These are phyloP conservation scores for Pythium graminicola DNA, from an alignment of 352 stramenopile species.

Conservation along the genomic window DNA sequence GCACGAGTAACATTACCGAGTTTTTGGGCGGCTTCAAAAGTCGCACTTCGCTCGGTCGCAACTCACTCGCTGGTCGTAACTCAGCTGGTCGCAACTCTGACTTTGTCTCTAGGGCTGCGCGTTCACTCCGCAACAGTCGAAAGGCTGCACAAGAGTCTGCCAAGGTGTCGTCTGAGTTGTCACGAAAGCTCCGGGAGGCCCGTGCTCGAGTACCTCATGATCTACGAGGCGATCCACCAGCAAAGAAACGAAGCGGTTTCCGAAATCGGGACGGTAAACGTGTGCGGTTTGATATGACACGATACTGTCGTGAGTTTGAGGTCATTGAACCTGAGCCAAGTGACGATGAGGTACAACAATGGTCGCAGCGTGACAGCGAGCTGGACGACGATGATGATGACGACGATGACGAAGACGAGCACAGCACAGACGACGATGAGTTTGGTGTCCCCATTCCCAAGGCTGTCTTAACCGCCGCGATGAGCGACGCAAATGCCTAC, in stretches of 20 bases:
- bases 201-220: conserved; percentile 25
- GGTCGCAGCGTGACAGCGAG: conserved; percentile 24
- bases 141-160: conserved; percentile 19
- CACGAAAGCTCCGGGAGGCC: conserved; percentile 27
- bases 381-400: conserved; percentile 22
- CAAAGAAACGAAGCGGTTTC: conserved; percentile 21
- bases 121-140: conserved; percentile 23
- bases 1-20: conserved; percentile 26
- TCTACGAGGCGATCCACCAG: conserved; percentile 17
- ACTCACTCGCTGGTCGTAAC: conserved; percentile 18
- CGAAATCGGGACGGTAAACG: conserved; percentile 12
- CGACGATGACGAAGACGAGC: conserved; percentile 12
- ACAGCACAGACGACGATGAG: conserved; percentile 10
- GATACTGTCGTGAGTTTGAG: conserved; percentile 30
- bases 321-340: conserved; percentile 20
- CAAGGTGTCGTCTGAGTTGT: conserved; percentile 24
- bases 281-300: conserved; percentile 26
- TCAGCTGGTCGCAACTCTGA: conserved; percentile 21
- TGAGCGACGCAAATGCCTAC: conserved; percentile 18
- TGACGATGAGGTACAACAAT: conserved; percentile 24
- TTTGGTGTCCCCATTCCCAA: conserved; percentile 20
- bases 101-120: conserved; percentile 24
- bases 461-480: conserved; percentile 13
- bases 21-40: conserved; percentile 31
- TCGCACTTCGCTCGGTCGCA: conserved; percentile 22